Evolutionary conservation across 2,329 filamentous ascomycete genomes (phyloP), one percentile per base, ranked within the genome.

Genomic region (Pseudopyricularia cyperi): DNA sequence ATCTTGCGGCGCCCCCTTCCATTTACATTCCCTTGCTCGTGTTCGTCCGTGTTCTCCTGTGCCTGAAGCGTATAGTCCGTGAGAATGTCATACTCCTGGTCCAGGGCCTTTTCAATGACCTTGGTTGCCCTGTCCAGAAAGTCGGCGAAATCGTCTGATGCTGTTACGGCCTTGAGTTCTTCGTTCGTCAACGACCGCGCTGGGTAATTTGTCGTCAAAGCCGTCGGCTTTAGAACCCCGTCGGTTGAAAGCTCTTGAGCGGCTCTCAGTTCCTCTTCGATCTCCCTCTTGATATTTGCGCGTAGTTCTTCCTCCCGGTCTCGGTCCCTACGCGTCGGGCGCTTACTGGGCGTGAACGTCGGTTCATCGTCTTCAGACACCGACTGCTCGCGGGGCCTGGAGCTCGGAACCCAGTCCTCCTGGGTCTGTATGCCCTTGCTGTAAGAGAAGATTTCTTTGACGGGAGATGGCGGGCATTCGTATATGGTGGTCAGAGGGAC

Each of bases 121-220:
- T 97, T 98, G 53, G 89, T 95, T 22, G 91, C 96, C 59, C 89
- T 81, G 62, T 98, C 93, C 30, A 98, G 82, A 63, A 98, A 98
- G 60, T 95, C 89, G 55, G 93, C 76, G 64, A 98, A 98, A 50
- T 97, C 93, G 30, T 91, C 83, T 1, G 91, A 96, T 52, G 86
- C 86, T 24, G 89, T 93, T 26, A 97, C 89, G 6, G 91, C 93
- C 58, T 86, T 82, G 37, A 96, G 73, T 65, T 98, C 94, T 60
- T 97, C 93, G 15, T 78, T 73, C 2, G 83, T 89, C 48, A 98
- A 75, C 32, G 84, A 82, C 61, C 91, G 81, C 48, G 85, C 80
- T 2, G 91, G 90, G 61, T 88, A 95, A 56, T 83, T 83, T 24
- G 68, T 64, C 8, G 64, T 57, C 19, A 65, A 65, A 30, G 71